Base-by-base conservation (phyloP, 1,139 yeast species). In the Yamadazyma siamensis region DNA sequence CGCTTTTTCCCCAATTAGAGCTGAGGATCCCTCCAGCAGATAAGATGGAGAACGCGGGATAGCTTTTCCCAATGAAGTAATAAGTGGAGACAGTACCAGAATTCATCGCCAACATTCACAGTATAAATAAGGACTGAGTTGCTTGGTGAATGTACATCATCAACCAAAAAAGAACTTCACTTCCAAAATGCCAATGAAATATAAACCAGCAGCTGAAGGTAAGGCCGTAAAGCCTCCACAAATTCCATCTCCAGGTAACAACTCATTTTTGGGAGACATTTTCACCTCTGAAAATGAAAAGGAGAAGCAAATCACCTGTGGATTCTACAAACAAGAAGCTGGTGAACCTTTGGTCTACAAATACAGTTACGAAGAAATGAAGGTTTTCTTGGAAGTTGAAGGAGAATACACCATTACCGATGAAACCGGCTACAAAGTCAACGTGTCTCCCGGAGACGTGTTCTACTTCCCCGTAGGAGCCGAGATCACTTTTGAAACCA, bases 291-390 rank as follows among this genome's bases (percentile, higher is more conserved):
- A 74, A 23, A 77, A 77, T 37, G 75, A 77, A 44, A 59, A 64
- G 32, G 84, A 75, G 27, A 55, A 75, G 47, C 77, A 76, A 48
- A 73, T 80, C 39, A 56, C 78, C 11, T 67, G 80, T 52, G 87
- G 87, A 26, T 79, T 80, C 60, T 80, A 73, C 69, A 71, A 67
- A 48, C 85, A 78, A 59, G 80, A 77, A 52, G 62, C 65, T 40
- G 86, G 86, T 36, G 79, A 75, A 50, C 74, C 81, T 29, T 70
- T 80, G 49, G 83, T 74, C 15, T 80, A 78, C 67, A 59, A 64
- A 34, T 80, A 80, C 57, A 61, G 61, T 49, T 80, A 78, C 55
- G 86, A 80, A 50, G 87, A 80, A 61, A 77, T 77, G 82, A 80
- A 80, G 59, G 66, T 80, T 46, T 69, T 78, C 50, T 61, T 79